phyloP scores from a whole-genome alignment of 768 basidiomycete species.

The Tephrocybe rancida region DNA sequence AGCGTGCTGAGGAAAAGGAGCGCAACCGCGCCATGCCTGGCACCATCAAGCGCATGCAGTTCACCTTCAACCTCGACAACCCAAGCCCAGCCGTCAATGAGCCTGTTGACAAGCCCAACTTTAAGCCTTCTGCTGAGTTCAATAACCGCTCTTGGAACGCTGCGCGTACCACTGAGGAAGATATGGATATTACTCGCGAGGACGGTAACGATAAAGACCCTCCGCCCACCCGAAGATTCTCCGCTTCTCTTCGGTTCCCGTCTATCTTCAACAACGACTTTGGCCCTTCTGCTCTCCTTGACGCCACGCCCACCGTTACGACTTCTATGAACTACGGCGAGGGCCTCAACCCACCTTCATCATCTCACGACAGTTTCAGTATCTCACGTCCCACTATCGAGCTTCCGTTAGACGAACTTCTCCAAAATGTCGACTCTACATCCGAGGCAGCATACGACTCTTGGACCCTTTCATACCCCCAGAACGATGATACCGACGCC shows the following conservation, averaged over 20 bases:
- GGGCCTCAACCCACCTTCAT: conserved; percentile 55
- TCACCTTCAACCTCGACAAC: conserved; percentile 85
- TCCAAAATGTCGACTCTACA: conserved; percentile 47
- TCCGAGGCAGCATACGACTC: conserved; percentile 24
- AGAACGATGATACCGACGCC: conserved; percentile 7
- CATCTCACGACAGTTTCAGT: conserved; percentile 53
- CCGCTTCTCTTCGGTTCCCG: conserved; percentile 65
- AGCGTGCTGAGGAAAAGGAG: conserved; percentile 82
- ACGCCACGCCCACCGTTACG: conserved; percentile 66
- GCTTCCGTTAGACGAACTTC: conserved; percentile 82
- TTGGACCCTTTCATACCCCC: conserved; percentile 15
- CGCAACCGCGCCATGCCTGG: conserved; percentile 71
- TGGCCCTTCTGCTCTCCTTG: conserved; percentile 75
- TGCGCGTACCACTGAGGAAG: conserved; percentile 24
- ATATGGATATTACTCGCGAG: conserved; percentile 20
- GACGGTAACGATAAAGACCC: conserved; percentile 39
- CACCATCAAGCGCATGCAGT: conserved; percentile 87
- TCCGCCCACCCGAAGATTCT: conserved; percentile 28
- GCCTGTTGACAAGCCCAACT: conserved; percentile 64
- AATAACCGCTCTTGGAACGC: conserved; percentile 45
- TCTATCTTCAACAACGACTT: conserved; percentile 75
- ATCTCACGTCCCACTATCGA: conserved; percentile 83
- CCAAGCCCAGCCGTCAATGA: conserved; percentile 50
- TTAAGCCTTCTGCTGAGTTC: conserved; percentile 68
- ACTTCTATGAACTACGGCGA: conserved; percentile 79